Conservation (phyloP, 805 yeast species). For the Candida peoriensis region DNA sequence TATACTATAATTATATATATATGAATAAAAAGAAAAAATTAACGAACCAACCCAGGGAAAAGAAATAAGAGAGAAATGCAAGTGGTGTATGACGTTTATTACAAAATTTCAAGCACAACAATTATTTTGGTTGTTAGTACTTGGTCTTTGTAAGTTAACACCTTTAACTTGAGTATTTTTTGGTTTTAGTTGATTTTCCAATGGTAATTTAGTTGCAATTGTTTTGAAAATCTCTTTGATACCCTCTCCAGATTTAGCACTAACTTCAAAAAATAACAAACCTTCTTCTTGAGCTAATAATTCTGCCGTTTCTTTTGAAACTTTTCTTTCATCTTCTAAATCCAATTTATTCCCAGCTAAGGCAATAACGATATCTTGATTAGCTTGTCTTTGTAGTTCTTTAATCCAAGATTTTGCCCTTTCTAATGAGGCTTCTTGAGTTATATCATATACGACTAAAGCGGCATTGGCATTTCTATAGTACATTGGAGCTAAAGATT, state of each 20-base stretch:
- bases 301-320: constrained; percentile 40
- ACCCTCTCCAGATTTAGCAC: constrained; percentile 54
- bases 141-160: constrained; percentile 38
- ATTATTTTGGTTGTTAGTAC: constrained; percentile 36
- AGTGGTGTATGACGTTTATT: background rate
- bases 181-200: constrained; percentile 21
- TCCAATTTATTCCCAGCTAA: constrained; percentile 78
- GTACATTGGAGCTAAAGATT: constrained; percentile 78
- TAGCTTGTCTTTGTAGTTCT: constrained; percentile 66
- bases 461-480: constrained; percentile 80
- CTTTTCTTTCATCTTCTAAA: constrained; percentile 44
- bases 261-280: constrained; percentile 46
- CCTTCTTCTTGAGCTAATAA: constrained; percentile 51
- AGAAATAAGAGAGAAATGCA: background rate
- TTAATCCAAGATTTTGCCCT: constrained; percentile 76
- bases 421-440: constrained; percentile 55
- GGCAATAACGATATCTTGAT: constrained; percentile 55
- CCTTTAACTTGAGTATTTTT: constrained; percentile 17
- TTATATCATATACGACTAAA: constrained; percentile 70
- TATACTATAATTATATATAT: too few relatives aligned
- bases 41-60: too few relatives aligned
- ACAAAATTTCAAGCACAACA: constrained; percentile 34
- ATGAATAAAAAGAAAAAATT: too few relatives aligned
- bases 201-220: constrained; percentile 43
- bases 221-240: constrained; percentile 42